These are phyloP conservation scores for Simplicillium sp. DNA, from an alignment of 2,329 filamentous ascomycete species.

Conservation along the genomic window DNA sequence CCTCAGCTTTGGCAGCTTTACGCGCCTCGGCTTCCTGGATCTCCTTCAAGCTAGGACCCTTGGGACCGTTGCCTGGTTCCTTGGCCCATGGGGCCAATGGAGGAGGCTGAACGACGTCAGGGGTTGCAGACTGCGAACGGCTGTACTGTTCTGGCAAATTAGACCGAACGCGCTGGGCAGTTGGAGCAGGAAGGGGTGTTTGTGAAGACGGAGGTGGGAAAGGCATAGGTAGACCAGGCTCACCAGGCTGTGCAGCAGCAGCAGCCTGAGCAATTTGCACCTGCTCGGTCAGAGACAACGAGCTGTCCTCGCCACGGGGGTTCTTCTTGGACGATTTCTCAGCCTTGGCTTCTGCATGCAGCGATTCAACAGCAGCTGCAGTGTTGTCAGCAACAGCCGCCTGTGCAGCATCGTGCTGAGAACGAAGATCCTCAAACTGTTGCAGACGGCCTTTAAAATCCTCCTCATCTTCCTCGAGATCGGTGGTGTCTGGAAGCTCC, in stretches of 20 bases:
- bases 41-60: constrained; percentile 86
- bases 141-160: constrained; percentile 69
- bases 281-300: constrained; percentile 69
- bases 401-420: constrained; percentile 56
- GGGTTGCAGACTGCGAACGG: constrained; percentile 71
- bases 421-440: constrained; percentile 72
- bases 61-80: constrained; percentile 62
- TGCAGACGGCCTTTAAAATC: constrained; percentile 64
- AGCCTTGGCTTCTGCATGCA: constrained; percentile 3
- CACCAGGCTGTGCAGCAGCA: constrained; percentile 39
- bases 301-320: constrained; percentile 15
- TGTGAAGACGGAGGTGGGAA: constrained; percentile 63
- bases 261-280: constrained; percentile 64
- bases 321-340: constrained; percentile 14
- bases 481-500: constrained; percentile 39
- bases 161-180: constrained; percentile 74
- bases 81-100: constrained; percentile 94
- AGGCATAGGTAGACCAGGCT: constrained; percentile 62
- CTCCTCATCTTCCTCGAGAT: constrained; percentile 44
- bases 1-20: constrained; percentile 83
- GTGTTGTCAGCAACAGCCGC: constrained; percentile 23
- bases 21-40: constrained; percentile 94
- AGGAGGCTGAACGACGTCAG: constrained; percentile 49
- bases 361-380: constrained; percentile 5
- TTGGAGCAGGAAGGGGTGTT: constrained; percentile 79